Evolutionary conservation across 1,139 yeast species (phyloP), one percentile per base, ranked within the genome.

Genomic region (Pichia norvegensis): DNA sequence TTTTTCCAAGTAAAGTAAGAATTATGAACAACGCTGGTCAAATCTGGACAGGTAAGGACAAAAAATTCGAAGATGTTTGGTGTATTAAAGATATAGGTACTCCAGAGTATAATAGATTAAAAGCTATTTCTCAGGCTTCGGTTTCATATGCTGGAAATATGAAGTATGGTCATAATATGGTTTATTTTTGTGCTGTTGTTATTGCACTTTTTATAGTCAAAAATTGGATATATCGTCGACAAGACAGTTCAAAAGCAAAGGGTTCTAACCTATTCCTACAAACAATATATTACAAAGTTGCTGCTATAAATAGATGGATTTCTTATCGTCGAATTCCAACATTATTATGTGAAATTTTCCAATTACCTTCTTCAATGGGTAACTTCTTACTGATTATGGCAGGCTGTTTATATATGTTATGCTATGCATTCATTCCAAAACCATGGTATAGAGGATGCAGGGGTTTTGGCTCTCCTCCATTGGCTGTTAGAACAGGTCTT

Each of bases 401-500:
- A 0, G 66, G 77, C 1, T 56, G 73, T 2, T 49, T 76, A n/a
- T 79, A 73, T 57, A 53, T 74, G 41, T 56, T 71, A 13, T 69
- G 76, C 45, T 73, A 70, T 56, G 62, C 73, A 25, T 68, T 70
- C 44, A 55, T 63, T 23, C 85, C 84, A 4, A 78, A 73, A 48
- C 68, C 69, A 46, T 78, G 77, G 73, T 75, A 74, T 55, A 63
- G 84, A 52, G 75, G 66, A 0, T 79, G 85, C 58, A 44, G 62
- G 6, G 78, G 76, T 0, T 78, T 79, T 60, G 85, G 85, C 1
- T 68, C 81, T 1, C 81, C 85, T n/a, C 85, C 85, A n/a, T 53
- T 78, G 41, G 79, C 78, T 0, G 72, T 75, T 1, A 61, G 82
- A 45, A 66, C 80, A 1, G 82, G 81, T 2, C 50, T 75, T 35